phyloP scores from a whole-genome alignment of 768 basidiomycete species.

The Suillus tomentosus region DNA sequence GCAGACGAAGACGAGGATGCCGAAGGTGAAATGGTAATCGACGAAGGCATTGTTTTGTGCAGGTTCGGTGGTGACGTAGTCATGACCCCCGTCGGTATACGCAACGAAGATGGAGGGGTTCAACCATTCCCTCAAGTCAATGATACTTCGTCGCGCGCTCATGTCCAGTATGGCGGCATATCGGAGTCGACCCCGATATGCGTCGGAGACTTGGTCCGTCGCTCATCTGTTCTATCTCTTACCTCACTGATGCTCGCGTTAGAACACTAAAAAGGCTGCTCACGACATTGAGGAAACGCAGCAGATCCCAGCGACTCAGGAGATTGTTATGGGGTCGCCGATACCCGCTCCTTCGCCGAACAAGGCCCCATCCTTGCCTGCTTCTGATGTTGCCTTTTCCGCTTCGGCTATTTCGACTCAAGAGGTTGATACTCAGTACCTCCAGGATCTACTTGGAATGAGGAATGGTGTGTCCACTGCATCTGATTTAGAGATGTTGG shows the following conservation, averaged over 20 bases:
- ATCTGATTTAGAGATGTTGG: slow-evolving; percentile 51
- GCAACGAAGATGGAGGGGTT: slow-evolving; percentile 57
- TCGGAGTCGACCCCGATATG: slow-evolving; percentile 53
- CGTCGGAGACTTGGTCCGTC: slow-evolving; percentile 57
- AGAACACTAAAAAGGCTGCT: slow-evolving; percentile 20
- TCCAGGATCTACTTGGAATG: slow-evolving; percentile 32
- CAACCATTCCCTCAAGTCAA: slow-evolving; percentile 39
- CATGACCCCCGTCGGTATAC: slow-evolving; percentile 55
- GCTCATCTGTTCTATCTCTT: neutral
- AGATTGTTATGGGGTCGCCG: slow-evolving; percentile 27
- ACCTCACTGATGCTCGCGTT: slow-evolving; percentile 6
- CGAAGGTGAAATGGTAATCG: slow-evolving; percentile 50
- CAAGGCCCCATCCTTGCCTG: slow-evolving; percentile 25
- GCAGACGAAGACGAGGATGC: slow-evolving; percentile 61
- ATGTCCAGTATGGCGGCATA: slow-evolving; percentile 48
- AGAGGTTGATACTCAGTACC: slow-evolving; percentile 42
- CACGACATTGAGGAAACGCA: slow-evolving; percentile 54
- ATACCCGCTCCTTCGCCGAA: slow-evolving; percentile 22
- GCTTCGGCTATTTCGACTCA: slow-evolving; percentile 27
- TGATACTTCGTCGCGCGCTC: slow-evolving; percentile 8
- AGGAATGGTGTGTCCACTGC: slow-evolving; percentile 11
- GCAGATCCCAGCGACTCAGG: slow-evolving; percentile 38
- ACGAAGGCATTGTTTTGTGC: slow-evolving; percentile 30
- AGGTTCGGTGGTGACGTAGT: slow-evolving; percentile 18
- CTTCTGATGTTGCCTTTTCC: slow-evolving; percentile 26